Conservation (phyloP, 805 yeast species). For the Tetrapisispora taiwanensis region DNA sequence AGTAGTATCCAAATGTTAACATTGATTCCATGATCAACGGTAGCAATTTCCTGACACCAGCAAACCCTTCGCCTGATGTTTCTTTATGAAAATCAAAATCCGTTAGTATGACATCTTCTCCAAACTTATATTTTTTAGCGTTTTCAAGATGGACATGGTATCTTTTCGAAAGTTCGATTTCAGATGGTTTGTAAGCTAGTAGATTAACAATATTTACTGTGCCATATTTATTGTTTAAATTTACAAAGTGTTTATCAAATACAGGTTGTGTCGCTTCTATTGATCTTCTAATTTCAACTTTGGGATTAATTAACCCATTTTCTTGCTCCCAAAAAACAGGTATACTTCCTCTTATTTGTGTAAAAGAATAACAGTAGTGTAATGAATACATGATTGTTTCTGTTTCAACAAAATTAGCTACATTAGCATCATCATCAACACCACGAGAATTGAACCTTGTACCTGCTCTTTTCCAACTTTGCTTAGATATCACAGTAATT, state of each 20-base stretch:
- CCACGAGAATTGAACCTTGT: constrained; percentile 92
- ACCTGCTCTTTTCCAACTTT: constrained; percentile 94
- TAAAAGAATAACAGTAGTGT: constrained; percentile 56
- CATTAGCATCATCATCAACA: constrained; percentile 88
- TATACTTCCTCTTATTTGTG: constrained; percentile 86
- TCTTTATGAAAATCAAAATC: constrained; percentile 92
- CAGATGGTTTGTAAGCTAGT: constrained; percentile 68
- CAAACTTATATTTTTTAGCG: constrained; percentile 25
- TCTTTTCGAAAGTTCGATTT: constrained; percentile 56
- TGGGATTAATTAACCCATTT: constrained; percentile 75
- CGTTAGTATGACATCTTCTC: constrained; percentile 42
- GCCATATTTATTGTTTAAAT: constrained; percentile 65
- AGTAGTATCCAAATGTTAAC: constrained; percentile 72
- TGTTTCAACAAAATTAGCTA: constrained; percentile 91
- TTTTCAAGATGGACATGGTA: constrained; percentile 49
- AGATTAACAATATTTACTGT: constrained; percentile 78
- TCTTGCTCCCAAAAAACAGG: constrained; percentile 99
- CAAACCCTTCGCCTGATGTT: constrained; percentile 79
- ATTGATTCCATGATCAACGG: constrained; percentile 55
- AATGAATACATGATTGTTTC: constrained; percentile 61
- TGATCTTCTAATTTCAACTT: constrained; percentile 78
- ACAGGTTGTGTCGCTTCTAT: constrained; percentile 87
- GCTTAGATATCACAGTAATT: constrained; percentile 78
- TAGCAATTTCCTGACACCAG: constrained; percentile 64
- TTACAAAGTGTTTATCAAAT: constrained; percentile 70